Evolutionary conservation across 108 stramenopile genomes (phyloP).

Genomic region (Craspedostauros australis): DNA sequence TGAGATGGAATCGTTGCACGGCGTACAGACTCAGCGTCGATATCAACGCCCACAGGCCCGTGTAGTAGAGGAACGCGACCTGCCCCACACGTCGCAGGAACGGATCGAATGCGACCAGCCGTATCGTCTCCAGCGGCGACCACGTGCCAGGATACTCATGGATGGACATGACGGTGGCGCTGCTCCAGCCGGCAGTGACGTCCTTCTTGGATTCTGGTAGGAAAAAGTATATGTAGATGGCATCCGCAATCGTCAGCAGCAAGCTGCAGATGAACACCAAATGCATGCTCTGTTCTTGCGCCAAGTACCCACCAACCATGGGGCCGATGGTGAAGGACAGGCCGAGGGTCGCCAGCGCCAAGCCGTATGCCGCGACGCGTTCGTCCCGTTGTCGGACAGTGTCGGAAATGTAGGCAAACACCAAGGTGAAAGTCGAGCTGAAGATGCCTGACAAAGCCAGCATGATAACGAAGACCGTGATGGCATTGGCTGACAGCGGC

Average conservation of each 20-base stretch:
- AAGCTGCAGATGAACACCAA: slow-evolving; percentile 61
- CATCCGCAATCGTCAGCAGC: slow-evolving; percentile 58
- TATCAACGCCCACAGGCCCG: slow-evolving; percentile 89
- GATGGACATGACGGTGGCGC: neutral
- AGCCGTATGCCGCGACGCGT: slow-evolving; percentile 91
- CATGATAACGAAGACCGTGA: slow-evolving; percentile 64
- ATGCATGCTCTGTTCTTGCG: slow-evolving; percentile 37
- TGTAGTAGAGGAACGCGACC: slow-evolving; percentile 91
- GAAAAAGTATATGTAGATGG: slow-evolving; percentile 66
- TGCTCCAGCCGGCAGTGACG: neutral
- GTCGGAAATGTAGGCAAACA: slow-evolving; percentile 97
- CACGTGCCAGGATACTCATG: slow-evolving; percentile 24
- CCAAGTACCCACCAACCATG: slow-evolving; percentile 89
- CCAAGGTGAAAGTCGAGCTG: slow-evolving; percentile 92
- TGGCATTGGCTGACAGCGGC: slow-evolving; percentile 29
- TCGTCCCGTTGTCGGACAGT: slow-evolving; percentile 68
- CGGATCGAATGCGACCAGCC: slow-evolving; percentile 51
- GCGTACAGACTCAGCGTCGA: slow-evolving; percentile 84
- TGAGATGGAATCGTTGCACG: slow-evolving; percentile 72
- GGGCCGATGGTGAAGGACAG: slow-evolving; percentile 95
- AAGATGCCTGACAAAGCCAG: slow-evolving; percentile 86
- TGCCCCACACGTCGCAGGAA: slow-evolving; percentile 73
- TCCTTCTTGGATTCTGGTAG: slow-evolving; percentile 56
- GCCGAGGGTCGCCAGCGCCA: slow-evolving; percentile 92
- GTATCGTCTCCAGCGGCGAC: slow-evolving; percentile 62